A percentile compares a stretch with the other conserved stretches of the same genome.
These are phyloP conservation scores for Suhomyces bribrorum DNA, from an alignment of 1,139 yeast genomes.

Conservation along the genomic window DNA sequence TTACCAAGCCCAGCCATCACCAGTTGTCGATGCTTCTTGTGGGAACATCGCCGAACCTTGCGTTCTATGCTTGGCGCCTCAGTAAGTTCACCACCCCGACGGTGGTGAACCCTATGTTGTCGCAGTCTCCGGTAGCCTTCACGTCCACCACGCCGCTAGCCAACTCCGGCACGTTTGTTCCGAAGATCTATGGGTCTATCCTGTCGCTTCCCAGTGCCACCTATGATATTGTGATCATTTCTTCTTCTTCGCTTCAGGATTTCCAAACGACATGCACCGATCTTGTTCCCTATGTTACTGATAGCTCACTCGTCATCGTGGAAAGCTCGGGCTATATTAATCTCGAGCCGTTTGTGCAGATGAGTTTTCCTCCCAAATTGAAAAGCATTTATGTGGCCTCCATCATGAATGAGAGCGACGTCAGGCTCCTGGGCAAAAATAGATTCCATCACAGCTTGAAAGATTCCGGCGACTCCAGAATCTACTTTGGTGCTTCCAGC, in stretches of 20 bases:
- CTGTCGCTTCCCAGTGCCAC: constrained; percentile 22
- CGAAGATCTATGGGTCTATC: constrained; percentile 23
- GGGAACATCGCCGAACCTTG: constrained; percentile 51
- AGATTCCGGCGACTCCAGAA: constrained; percentile 35
- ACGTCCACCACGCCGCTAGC: constrained; percentile 8
- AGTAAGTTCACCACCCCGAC: constrained; percentile 27
- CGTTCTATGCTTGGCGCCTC: constrained; percentile 53
- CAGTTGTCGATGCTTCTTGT: constrained; percentile 21
- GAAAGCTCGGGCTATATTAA: constrained; percentile 74
- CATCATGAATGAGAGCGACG: constrained; percentile 65
- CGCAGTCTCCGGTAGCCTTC: constrained; percentile 9
- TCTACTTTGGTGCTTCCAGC: constrained; percentile 41
- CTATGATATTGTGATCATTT: constrained; percentile 40
- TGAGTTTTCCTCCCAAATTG: constrained; percentile 31
- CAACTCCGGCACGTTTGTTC: constrained; percentile 19
- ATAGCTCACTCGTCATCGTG: constrained; percentile 52
- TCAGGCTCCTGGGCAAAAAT: constrained; percentile 40
- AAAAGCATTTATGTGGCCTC: constrained; percentile 51
- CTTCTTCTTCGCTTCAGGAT: constrained; percentile 44
- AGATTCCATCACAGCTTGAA: constrained; percentile 30
- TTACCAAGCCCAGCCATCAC: neutral
- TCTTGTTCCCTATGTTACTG: constrained; percentile 29
- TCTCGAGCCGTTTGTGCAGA: constrained; percentile 63
- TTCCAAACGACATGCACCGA: constrained; percentile 35
- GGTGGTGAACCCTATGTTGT: constrained; percentile 24